Percentiles rank a stretch among this genome's conserved stretches.
Evolutionary conservation across 352 stramenopile genomes (phyloP).

Genomic region (Thalassiosira ordinaria): DNA sequence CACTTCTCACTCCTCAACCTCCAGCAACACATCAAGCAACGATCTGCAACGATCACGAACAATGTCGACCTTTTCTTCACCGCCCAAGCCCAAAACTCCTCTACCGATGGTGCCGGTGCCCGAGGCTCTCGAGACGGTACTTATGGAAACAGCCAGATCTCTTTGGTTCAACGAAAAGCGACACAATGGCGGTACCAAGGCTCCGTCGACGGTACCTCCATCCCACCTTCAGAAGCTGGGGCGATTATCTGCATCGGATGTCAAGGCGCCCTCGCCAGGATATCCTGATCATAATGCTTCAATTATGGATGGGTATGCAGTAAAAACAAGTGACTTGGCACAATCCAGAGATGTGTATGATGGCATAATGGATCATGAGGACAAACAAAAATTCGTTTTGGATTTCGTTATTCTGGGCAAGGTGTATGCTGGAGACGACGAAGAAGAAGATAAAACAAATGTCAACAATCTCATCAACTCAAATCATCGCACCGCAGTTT

Average conservation of each 20-base stretch:
- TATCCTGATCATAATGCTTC: slow-evolving; percentile 94
- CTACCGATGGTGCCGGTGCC: slow-evolving; percentile 80
- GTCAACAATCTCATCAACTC: slow-evolving; percentile 1
- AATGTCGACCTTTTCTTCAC: too few relatives aligned
- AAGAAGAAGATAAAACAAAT: slow-evolving; percentile 5
- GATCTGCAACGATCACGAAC: too few relatives aligned
- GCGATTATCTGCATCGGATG: slow-evolving; percentile 62
- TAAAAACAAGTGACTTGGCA: slow-evolving; percentile 70
- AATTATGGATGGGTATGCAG: slow-evolving; percentile 98
- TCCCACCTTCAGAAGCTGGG: slow-evolving; percentile 46
- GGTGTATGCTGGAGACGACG: slow-evolving; percentile 67
- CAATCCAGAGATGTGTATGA: slow-evolving; percentile 20
- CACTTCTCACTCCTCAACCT: too few relatives aligned
- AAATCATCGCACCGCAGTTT: slow-evolving; percentile 64
- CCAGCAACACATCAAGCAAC: too few relatives aligned
- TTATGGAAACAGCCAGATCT: slow-evolving; percentile 62
- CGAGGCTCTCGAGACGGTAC: slow-evolving; percentile 72
- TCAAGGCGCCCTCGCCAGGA: slow-evolving; percentile 85
- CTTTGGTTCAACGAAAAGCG: slow-evolving; percentile 43
- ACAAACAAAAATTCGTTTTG: slow-evolving; percentile 19
- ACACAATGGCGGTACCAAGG: neutral
- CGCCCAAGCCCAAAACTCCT: slow-evolving; percentile 1
- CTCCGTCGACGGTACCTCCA: neutral
- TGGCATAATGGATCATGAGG: slow-evolving; percentile 19
- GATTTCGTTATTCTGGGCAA: slow-evolving; percentile 60